Evolutionary conservation across 1,139 yeast genomes (phyloP).

Genomic region (Lodderomyces jiufengensis): DNA sequence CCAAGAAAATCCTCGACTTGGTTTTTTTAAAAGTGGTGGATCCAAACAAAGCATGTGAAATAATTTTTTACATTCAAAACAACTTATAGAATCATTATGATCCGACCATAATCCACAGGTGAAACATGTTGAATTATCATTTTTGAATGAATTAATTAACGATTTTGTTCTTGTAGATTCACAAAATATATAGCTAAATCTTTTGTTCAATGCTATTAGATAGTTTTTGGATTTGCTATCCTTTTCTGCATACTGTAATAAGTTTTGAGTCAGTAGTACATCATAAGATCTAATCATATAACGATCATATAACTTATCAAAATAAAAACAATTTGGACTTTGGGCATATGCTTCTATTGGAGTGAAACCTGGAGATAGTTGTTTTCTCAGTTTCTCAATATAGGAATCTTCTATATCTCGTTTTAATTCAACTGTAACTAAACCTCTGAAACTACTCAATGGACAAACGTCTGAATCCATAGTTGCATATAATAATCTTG

Average conservation of each 20-base stretch:
- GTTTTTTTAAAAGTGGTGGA: slow-evolving; percentile 78
- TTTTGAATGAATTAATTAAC: slow-evolving; percentile 58
- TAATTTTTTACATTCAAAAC: slow-evolving; percentile 69
- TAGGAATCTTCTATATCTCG: slow-evolving; percentile 55
- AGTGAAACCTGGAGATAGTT: slow-evolving; percentile 8
- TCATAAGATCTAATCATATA: slow-evolving; percentile 84
- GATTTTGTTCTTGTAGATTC: slow-evolving; percentile 71
- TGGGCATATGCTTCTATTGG: slow-evolving; percentile 49
- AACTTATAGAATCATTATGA: slow-evolving; percentile 68
- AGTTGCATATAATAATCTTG: slow-evolving; percentile 77
- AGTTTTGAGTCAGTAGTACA: slow-evolving; percentile 39
- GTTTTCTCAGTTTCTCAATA: slow-evolving; percentile 2
- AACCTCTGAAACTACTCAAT: slow-evolving; percentile 69
- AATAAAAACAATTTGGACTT: slow-evolving; percentile 73
- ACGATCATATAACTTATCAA: slow-evolving; percentile 81
- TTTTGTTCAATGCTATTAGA: slow-evolving; percentile 57
- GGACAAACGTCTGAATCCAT: slow-evolving; percentile 89
- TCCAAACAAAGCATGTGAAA: slow-evolving; percentile 84
- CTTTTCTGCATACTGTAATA: slow-evolving; percentile 53
- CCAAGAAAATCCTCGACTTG: slow-evolving; percentile 90
- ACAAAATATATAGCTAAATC: slow-evolving; percentile 71
- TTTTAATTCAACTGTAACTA: slow-evolving; percentile 64
- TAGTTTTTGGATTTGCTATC: slow-evolving; percentile 56
- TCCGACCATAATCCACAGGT: slow-evolving; percentile 81
- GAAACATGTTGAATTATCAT: slow-evolving; percentile 54